Conservation (phyloP, 176 grass and related monocot species). For the Phragmites australis region DNA sequence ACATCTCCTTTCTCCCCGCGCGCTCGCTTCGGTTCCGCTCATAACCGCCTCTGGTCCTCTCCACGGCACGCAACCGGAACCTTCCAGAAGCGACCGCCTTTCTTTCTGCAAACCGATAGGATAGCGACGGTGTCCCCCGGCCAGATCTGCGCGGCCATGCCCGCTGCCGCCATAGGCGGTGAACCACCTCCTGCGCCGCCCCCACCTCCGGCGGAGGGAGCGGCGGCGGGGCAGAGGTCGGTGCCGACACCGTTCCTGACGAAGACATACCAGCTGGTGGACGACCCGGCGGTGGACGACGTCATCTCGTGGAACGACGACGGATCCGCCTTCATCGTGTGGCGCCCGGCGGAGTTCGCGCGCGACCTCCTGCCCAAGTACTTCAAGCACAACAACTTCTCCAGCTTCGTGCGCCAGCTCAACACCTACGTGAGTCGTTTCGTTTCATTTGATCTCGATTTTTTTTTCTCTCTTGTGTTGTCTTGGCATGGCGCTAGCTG, state of each 20-base stretch:
- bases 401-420: conserved; percentile 95
- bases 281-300: conserved; percentile 75
- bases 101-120: neutral
- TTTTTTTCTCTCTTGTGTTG: neutral
- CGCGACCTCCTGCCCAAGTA: conserved; percentile 86
- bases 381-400: conserved; percentile 99
- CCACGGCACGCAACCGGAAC: conserved; percentile 46
- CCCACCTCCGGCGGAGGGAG: neutral
- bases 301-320: conserved; percentile 88
- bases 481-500: neutral
- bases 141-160: conserved; percentile 41
- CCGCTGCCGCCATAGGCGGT: neutral
- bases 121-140: neutral
- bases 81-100: conserved; percentile 51
- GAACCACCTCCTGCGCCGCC: neutral
- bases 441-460: neutral
- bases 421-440: conserved; percentile 73
- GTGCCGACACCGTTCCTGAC: conserved; percentile 87
- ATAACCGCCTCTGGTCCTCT: neutral
- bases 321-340: conserved; percentile 80
- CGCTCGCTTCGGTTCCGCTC: neutral
- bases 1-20: neutral
- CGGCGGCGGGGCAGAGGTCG: conserved; percentile 39
- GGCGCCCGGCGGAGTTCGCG: conserved; percentile 85
- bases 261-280: conserved; percentile 94